These are phyloP conservation scores for Lasiosphaeria hispida DNA, from an alignment of 495 filamentous ascomycete species.

Conservation along the genomic window DNA sequence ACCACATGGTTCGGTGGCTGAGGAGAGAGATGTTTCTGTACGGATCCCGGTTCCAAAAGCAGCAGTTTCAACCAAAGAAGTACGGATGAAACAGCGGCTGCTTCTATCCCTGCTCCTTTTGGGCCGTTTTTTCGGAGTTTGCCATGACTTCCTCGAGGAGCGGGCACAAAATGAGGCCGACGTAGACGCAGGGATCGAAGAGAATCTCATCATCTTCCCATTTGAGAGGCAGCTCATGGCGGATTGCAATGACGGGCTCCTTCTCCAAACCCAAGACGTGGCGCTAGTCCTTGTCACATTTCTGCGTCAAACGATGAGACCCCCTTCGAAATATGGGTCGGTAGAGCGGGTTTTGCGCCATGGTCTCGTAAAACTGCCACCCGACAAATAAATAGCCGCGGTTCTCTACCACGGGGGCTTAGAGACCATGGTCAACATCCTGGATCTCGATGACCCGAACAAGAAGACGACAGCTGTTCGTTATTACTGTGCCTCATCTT, in stretches of 20 bases:
- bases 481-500: neutral
- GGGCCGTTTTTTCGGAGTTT: constrained; percentile 4
- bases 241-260: neutral
- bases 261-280: constrained; percentile 4
- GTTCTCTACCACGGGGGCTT: constrained; percentile 6
- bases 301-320: neutral
- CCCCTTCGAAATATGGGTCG: constrained; percentile 7
- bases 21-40: constrained; percentile 5
- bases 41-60: constrained; percentile 5
- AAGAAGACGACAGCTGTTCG: constrained; percentile 3
- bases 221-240: neutral
- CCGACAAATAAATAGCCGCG: neutral
- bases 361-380: neutral
- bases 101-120: constrained; percentile 2
- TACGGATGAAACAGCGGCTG: constrained; percentile 9
- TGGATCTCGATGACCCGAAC: constrained; percentile 2
- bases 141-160: neutral
- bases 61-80: constrained; percentile 2
- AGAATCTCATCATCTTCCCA: neutral
- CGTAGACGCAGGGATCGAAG: neutral
- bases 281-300: neutral
- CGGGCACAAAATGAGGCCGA: no score
- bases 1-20: constrained; percentile 9
- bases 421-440: neutral
- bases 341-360: neutral